Base-by-base conservation (phyloP, 2,329 filamentous ascomycete genomes). In the Diaporthe sp. region DNA sequence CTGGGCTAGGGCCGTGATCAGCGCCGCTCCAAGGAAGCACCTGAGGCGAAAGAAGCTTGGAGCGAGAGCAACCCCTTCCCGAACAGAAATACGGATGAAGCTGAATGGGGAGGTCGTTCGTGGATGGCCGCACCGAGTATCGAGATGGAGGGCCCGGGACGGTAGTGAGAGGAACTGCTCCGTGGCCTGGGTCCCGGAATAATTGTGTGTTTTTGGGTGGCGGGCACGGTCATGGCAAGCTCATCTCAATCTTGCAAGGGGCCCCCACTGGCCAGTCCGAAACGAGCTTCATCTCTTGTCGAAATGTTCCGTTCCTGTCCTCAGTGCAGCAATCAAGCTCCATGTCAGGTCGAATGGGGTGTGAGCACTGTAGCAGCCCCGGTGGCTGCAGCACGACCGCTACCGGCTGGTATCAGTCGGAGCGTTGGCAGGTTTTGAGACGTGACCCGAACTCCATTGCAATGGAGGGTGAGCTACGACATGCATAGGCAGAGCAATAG, bases 41-140 rank as follows among this genome's bases (percentile, higher is more conserved):
- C 63, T 66, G 44, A 51, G 63, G 63, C 47, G 63, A 68, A 53
- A 39, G 63, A 68, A 68, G 63, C 63, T 53, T 68, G 63, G 63
- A 53, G 63, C 35, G 47, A 39, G 32, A 51, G 63, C 63, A 66
- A 37, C 44, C 44, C 63, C 63, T 53, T 39, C 47, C 63, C 63
- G 47, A 68, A 53, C 47, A 39, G 32, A 53, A 53, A 8, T 53
- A 39, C 44, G 63, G 63, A 53, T 51, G 63, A 68, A 53, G 44
- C 63, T 66, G 61, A 37, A 51, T 12, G 61, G 44, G 15, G 44
- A 51, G 30, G 44, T 35, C 61, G n/a, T 44, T 37, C n/a, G 22
- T 51, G 63, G 32, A 53, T 27, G 63, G 42, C 42, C 22, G 61
- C 27, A 35, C 22, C 6, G 3, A 50, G 27, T 25, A 7, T 35